Evolutionary conservation across 768 basidiomycete genomes (phyloP), one percentile per base, ranked within the genome.

Genomic region (Suillus bovinus): DNA sequence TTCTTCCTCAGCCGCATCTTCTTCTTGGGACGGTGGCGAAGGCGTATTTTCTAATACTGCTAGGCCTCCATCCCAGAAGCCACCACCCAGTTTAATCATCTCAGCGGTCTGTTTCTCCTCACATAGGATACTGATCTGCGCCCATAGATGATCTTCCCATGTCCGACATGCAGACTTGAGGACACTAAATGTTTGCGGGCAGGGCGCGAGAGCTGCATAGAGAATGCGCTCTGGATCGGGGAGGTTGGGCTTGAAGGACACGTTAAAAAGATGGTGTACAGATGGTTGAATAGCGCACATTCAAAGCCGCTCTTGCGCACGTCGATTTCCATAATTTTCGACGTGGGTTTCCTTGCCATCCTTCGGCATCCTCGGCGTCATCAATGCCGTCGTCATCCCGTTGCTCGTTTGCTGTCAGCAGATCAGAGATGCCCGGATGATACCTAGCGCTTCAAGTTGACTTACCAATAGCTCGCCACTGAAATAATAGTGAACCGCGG

Each of bases 71-170:
- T 91, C 89, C 94, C 95, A 96, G 72, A 92, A 96, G 46, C 89
- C 85, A 0, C 87, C 88, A 11, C 81, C 79, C 7, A 93, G 71
- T 42, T 83, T 81, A 11, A 79, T 72, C 69, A 98, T 82, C 64
- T 90, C 87, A 34, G 80, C 81, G 50, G 86, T 88, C 71, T 90
- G 84, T 63, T 90, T 87, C 67, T 93, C 88, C 70, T 96, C 93
- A 68, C 91, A 89, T 42, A 93, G 78, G 55, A 93, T 81, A 67
- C 87, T 87, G 57, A 95, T 79, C 62, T 92, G 89, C 0, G 92
- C 93, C 97, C 97, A 99, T 0, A 99, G 80, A 70, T 96, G 89
- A 70, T 99, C 97, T 69, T 96, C 92, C 96, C 96, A 99, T 24
- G 91, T 90, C 38, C 87, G 77, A 69, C 93, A 96, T 4, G 90